Base-by-base conservation (phyloP, 495 filamentous ascomycete species). In the Penicillium argentinense region DNA sequence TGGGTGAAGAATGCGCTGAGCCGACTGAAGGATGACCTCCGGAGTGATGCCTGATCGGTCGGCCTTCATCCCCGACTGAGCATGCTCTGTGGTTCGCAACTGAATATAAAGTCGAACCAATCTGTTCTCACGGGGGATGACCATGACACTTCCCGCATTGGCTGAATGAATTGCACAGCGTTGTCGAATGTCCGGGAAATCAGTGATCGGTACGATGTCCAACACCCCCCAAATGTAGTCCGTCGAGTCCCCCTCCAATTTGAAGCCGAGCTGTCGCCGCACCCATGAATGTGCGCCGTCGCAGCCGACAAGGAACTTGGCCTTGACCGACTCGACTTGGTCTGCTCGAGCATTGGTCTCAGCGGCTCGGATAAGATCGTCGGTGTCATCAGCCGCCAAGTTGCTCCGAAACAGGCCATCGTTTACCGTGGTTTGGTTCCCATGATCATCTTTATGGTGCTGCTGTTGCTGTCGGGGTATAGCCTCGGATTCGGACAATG, bases 91-190 rank as follows among this genome's bases (percentile, higher is more conserved):
- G 4, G 78, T 72, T n/a, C 73, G 79, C 18, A 87, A 16, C 18
- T 86, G 82, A 34, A 86, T 81, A 51, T 88, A 89, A 0, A 88
- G 54, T n/a, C 84, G 77, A 14, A 85, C 80, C 3, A 84, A 70
- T 60, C 75, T 80, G 46, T 78, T 78, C 57, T 87, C 84, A 21
- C 85, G 76, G 0, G 85, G 85, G 23, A 89, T 82, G 1, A 84
- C 59, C 74, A 89, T 82, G 23, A 88, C 62, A 21, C 71, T 80
- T 6, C 85, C 85, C 3, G 66, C 68, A 9, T 66, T 67, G 6
- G 75, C 74, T 5, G 79, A 81, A 49, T 85, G 81, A 16, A 87
- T 77, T n/a, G 78, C 75, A 53, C 82, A 86, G 23, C 76, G 66
- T 54, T 71, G 75, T 22, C 84, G 71, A 38, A 88, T 81, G 51